Base-by-base conservation (phyloP, 768 basidiomycete genomes). In the Gymnopilus junonius region DNA sequence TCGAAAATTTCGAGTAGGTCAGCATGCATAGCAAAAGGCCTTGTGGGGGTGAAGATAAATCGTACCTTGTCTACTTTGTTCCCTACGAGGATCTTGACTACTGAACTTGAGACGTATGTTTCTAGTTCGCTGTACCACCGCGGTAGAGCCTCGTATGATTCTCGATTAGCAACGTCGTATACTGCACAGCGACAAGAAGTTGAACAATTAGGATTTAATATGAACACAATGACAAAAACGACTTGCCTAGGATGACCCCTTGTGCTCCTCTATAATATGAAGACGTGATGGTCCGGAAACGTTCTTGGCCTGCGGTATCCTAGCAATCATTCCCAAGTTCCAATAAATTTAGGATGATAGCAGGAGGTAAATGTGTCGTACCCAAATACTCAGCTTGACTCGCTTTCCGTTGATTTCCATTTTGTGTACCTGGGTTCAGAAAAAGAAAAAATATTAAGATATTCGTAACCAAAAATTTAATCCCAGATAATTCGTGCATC, bases 301-400 rank as follows among this genome's bases (percentile, higher is more conserved):
- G 88, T 76, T 99, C 97, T 75, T 99, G 97, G 0, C 97, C 97
- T 54, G 95, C 94, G 0, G 95, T 97, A 69, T 97, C 94, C 94
- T 95, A 68, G n/a, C n/a, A n/a, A n/a, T n/a, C n/a, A n/a, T 14
- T 25, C 40, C 39, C 20, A 17, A 23, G 17, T 23, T 23, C 17
- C 40, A 58, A 23, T 4, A 50, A 54, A 57, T 23, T 34, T n/a
- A 60, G 25, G 53, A 11, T 23, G 5, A 27, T 27, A 21, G 50
- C 37, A 53, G n/a, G n/a, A 21, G 32, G 29, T 25, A n/a, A 76
- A n/a, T n/a, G n/a, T n/a, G n/a, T n/a, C 90, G 64, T 69, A 97
- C 96, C 97, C 97, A 99, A 76, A 99, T 97, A 59, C 92, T 95
- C 17, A 99, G 80, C 78, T 98, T 99, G 67, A 94, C 91, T 70